These are phyloP conservation scores for Penicillium sp. DNA, from an alignment of 2,329 filamentous ascomycete species.

Conservation along the genomic window DNA sequence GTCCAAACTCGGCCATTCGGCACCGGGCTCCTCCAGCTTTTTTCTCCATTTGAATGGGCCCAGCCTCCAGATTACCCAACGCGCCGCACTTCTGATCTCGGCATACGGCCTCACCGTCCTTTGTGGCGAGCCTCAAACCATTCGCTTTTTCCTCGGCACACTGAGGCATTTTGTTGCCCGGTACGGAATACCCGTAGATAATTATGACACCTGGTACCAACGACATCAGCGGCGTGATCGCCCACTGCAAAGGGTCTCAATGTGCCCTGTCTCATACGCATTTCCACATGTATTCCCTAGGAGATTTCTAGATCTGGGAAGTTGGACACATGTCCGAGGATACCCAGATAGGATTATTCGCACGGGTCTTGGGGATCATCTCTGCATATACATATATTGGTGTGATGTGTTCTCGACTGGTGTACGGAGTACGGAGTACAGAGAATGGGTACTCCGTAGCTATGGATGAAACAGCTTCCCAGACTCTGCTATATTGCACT, in stretches of 20 bases:
- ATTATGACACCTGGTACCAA: not conserved
- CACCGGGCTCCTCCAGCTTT: slow-evolving; percentile 2
- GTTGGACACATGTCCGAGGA: not conserved
- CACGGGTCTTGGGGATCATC: too few species aligned
- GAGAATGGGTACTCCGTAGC: too few species aligned
- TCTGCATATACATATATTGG: too few species aligned
- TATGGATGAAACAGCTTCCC: too few species aligned
- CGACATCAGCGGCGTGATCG: slow-evolving; percentile 26
- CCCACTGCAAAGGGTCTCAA: slow-evolving; percentile 8
- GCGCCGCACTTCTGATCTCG: slow-evolving; percentile 7
- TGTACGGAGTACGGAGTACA: too few species aligned
- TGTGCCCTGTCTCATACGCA: not conserved
- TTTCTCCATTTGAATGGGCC: not conserved
- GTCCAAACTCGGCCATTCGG: slow-evolving; percentile 9
- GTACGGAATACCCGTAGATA: not conserved
- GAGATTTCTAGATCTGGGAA: not conserved
- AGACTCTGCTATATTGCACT: too few species aligned
- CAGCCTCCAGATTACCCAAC: slow-evolving; percentile 7
- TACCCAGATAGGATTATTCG: too few species aligned
- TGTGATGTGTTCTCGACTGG: too few species aligned
- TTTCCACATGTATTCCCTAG: not conserved
- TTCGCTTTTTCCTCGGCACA: not conserved
- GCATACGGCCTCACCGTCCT: slow-evolving; percentile 2
- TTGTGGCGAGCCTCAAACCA: not conserved
- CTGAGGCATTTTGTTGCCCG: slow-evolving; percentile 21